These are phyloP conservation scores for Puccinia coronata DNA, from an alignment of 1,284 basidiomycete genomes.

Conservation along the genomic window DNA sequence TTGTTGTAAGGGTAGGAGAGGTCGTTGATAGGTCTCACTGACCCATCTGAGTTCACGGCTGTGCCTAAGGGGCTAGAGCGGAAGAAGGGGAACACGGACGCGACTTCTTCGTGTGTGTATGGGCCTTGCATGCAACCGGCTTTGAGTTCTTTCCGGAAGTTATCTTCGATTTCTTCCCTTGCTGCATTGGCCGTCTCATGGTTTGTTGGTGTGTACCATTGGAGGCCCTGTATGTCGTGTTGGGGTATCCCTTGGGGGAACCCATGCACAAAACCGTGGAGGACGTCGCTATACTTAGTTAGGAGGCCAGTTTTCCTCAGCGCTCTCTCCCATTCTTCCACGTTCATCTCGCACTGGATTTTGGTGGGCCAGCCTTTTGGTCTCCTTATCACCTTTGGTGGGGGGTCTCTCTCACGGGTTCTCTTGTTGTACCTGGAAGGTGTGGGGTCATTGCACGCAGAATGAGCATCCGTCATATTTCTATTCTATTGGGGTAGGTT, in stretches of 20 bases:
- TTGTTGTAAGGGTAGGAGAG: neutral
- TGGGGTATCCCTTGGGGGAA: constrained; percentile 20
- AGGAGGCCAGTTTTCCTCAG: neutral
- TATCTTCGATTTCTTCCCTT: neutral
- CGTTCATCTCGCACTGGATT: neutral
- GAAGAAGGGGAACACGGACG: neutral
- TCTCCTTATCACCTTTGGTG: neutral
- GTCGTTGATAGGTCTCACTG: constrained; percentile 1
- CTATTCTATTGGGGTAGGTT: too few species aligned
- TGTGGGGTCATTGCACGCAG: too few species aligned
- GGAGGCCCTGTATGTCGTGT: neutral
- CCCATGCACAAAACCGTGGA: neutral
- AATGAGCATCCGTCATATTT: too few species aligned
- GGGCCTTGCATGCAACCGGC: neutral
- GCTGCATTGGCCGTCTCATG: neutral
- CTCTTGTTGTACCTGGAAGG: too few species aligned
- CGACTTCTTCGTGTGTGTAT: neutral
- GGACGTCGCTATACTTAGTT: neutral
- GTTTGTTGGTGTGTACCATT: neutral
- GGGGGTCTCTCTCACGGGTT: neutral
- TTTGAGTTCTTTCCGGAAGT: neutral
- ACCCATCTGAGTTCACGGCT: constrained; percentile 15
- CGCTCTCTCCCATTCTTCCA: neutral
- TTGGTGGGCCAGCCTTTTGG: neutral
- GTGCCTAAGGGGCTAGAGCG: constrained; percentile 1